These are phyloP conservation scores for Colletotrichum destructivum DNA, from an alignment of 2,329 filamentous ascomycete species.

Conservation along the genomic window DNA sequence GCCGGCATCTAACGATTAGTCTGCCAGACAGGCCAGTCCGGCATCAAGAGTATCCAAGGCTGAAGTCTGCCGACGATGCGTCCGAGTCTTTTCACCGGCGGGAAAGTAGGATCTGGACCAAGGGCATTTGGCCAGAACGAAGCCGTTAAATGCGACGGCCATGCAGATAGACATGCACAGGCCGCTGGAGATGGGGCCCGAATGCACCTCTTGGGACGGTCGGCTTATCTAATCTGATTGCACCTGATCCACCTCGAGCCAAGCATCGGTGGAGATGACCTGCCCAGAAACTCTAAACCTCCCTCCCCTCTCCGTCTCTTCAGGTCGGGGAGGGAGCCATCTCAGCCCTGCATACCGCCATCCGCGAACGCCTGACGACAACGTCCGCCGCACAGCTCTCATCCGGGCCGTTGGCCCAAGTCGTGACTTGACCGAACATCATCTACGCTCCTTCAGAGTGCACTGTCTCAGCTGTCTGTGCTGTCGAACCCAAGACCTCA, in stretches of 20 bases:
- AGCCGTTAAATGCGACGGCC: neutral
- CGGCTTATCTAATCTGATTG: slow-evolving; percentile 34
- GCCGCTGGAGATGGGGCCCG: neutral
- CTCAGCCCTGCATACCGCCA: slow-evolving; percentile 10
- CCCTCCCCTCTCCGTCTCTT: neutral
- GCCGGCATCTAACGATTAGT: neutral
- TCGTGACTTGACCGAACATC: neutral
- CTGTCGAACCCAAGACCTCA: neutral
- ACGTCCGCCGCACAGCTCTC: neutral
- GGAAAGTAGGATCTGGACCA: too few species aligned
- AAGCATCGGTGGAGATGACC: slow-evolving; percentile 28
- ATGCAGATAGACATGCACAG: neutral
- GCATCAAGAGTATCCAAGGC: neutral
- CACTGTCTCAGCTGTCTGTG: neutral
- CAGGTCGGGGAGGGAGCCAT: slow-evolving; percentile 11
- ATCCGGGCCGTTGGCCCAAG: neutral
- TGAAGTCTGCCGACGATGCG: neutral
- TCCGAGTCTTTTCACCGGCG: neutral
- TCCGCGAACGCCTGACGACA: neutral
- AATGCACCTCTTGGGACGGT: neutral
- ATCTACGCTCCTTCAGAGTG: neutral
- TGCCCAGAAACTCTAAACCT: slow-evolving; percentile 30
- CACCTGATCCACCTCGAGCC: slow-evolving; percentile 28
- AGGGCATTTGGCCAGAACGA: neutral
- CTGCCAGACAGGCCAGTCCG: neutral